Conservation (phyloP, 2,329 filamentous ascomycete species). For the Cordyceps tenuipes region DNA sequence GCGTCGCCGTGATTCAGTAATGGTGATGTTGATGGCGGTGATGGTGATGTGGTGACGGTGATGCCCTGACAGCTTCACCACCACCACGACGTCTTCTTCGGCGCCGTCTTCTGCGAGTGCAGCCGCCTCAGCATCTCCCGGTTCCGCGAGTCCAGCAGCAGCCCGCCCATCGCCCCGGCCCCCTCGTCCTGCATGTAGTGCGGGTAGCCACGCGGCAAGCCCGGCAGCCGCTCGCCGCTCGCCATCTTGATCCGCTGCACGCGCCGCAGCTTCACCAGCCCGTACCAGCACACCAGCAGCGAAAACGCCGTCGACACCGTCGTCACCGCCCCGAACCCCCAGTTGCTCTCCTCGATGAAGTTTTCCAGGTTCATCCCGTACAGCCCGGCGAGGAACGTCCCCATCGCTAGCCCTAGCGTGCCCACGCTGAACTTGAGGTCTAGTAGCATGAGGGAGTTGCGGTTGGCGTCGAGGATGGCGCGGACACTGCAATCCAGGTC, state of each 20-base stretch:
- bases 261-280: conserved; percentile 72
- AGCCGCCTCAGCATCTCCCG: conserved; percentile 46
- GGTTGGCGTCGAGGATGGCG: conserved; percentile 94
- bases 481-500: conserved; percentile 55
- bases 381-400: conserved; percentile 93
- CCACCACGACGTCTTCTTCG: conserved; percentile 27
- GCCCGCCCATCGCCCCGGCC: conserved; percentile 35
- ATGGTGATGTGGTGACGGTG: not conserved
- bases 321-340: conserved; percentile 75
- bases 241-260: conserved; percentile 87
- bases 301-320: conserved; percentile 63
- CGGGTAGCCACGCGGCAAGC: conserved; percentile 30
- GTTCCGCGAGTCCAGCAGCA: conserved; percentile 43
- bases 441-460: conserved; percentile 94
- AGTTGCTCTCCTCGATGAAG: conserved; percentile 88
- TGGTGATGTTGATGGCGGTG: not conserved
- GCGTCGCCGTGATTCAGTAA: not conserved
- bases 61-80: not conserved
- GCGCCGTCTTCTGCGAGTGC: conserved; percentile 38
- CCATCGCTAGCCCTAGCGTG: conserved; percentile 87
- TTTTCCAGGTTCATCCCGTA: conserved; percentile 99
- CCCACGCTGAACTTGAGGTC: conserved; percentile 95
- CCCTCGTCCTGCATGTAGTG: conserved; percentile 39
- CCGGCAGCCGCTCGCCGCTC: conserved; percentile 30
- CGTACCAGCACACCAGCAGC: conserved; percentile 71